These are phyloP conservation scores for Picochlorum sp. DNA, from an alignment of 139 green algal species.

Conservation along the genomic window DNA sequence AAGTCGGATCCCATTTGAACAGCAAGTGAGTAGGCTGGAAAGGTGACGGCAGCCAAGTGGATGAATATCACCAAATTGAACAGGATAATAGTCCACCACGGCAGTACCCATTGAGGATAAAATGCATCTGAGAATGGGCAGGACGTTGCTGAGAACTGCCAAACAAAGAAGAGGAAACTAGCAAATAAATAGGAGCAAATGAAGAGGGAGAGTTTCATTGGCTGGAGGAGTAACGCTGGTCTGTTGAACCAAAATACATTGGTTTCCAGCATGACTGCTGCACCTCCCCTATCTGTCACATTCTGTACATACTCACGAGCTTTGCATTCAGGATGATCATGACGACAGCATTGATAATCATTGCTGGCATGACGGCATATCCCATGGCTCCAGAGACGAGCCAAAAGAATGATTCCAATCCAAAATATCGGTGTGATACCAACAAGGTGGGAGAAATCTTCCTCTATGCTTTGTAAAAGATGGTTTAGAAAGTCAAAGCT, in stretches of 20 bases:
- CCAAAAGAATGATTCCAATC: conserved; percentile 19
- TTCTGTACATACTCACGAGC: conserved; percentile 18
- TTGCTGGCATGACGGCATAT: conserved; percentile 15
- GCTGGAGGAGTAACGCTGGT: conserved; percentile 27
- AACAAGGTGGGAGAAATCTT: conserved; percentile 26
- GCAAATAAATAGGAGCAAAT: conserved; percentile 34
- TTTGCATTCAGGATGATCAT: conserved; percentile 11
- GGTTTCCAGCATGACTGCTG: conserved; percentile 15
- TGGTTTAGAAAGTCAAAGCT: conserved; percentile 32
- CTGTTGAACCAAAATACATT: conserved; percentile 33
- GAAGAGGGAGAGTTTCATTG: conserved; percentile 36
- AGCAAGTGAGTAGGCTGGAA: conserved; percentile 35
- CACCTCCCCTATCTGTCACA: conserved; percentile 17
- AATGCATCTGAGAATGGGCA: conserved; percentile 33
- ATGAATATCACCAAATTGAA: conserved; percentile 26
- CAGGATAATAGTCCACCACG: conserved; percentile 29
- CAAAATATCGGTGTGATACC: conserved; percentile 22
- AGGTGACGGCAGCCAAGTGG: conserved; percentile 19
- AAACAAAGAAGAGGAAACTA: conserved; percentile 11
- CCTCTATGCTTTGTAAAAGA: conserved; percentile 18
- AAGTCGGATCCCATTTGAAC: conserved; percentile 42
- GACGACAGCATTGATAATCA: conserved; percentile 11
- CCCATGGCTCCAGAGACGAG: conserved; percentile 20
- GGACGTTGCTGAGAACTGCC: conserved; percentile 31
- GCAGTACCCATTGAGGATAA: conserved; percentile 11